Evolutionary conservation across 164 flowering plant genomes (phyloP).

Genomic region (Aristolochia californica): DNA sequence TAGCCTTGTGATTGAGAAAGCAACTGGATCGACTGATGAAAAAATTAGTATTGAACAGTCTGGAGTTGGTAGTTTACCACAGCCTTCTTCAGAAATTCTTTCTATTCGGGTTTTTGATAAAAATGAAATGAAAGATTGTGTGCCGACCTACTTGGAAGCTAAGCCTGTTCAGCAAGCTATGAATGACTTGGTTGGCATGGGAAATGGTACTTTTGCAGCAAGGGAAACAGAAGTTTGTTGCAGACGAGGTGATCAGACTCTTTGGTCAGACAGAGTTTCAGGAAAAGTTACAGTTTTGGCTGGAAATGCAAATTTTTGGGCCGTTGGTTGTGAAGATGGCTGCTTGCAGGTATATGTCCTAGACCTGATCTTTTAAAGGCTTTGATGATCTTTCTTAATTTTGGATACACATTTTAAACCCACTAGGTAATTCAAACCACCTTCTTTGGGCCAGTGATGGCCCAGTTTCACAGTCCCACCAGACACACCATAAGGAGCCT

Average conservation of each 20-base stretch:
- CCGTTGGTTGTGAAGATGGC: constrained; percentile 96
- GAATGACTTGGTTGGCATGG: constrained; percentile 61
- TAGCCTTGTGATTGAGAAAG: constrained; percentile 82
- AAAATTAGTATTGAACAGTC: constrained; percentile 40
- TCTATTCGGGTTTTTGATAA: constrained; percentile 70
- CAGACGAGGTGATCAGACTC: constrained; percentile 46
- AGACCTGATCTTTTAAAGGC: not conserved
- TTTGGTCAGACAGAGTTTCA: constrained; percentile 88
- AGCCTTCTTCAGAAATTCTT: constrained; percentile 27
- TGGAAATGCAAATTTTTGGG: constrained; percentile 98
- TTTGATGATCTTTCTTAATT: too few relatives aligned
- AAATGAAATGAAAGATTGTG: constrained; percentile 49
- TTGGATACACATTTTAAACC: too few relatives aligned
- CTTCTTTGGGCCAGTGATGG: too few relatives aligned
- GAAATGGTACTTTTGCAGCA: constrained; percentile 31
- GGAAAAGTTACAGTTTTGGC: constrained; percentile 88
- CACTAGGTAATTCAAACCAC: too few relatives aligned
- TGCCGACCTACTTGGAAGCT: constrained; percentile 73
- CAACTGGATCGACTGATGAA: constrained; percentile 45
- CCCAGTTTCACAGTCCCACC: too few relatives aligned
- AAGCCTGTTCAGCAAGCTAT: constrained; percentile 65
- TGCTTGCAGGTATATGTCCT: constrained; percentile 56
- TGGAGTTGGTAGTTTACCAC: constrained; percentile 25
- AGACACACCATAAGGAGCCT: too few relatives aligned
- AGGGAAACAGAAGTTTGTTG: constrained; percentile 84